Base-by-base conservation (phyloP, 1,284 basidiomycete species). In the Sanghuangporus sanghuang region DNA sequence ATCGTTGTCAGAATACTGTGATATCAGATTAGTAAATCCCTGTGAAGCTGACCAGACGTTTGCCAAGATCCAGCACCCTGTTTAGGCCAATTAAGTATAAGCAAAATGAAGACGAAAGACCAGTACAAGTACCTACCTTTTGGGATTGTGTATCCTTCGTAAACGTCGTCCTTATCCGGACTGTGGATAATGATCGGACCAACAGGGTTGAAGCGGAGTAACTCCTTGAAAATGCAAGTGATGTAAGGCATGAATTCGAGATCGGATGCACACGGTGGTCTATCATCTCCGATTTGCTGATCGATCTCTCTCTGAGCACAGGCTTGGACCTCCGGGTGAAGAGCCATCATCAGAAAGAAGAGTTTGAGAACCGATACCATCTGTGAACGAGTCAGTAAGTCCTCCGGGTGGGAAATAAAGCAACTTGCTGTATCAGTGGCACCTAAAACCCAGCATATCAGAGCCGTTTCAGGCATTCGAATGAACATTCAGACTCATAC, bases 271-370 rank as follows among this genome's bases (percentile, higher is more conserved):
- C 14, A 57, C 46, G 12, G 50, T 59, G 27, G 61, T 64, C 39
- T 59, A 39, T 54, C 66, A 49, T n/a, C 62, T 48, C 36, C 44
- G 18, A 40, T 66, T 59, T 67, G 56, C 39, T 23, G 71, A 66
- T 81, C 79, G 49, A 83, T 73, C 68, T 81, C 81, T 12, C 68
- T 69, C 57, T 77, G 75, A 27, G 82, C 74, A 63, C 76, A 77
- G 62, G 71, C 68, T 68, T 80, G 75, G 23, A 75, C 75, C n/a
- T 73, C 67, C 1, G 76, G 78, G 68, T 79, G 75, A 35, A 71
- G 71, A 38, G 76, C 73, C 56, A 82, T 67, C 27, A 62, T 42
- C 18, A 67, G 38, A 23, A 67, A 66, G 55, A 67, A 67, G 16
- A 52, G 39, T 16, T 23, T 21, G 9, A 59, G 52, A 8, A 57